Evolutionary conservation across 2,329 filamentous ascomycete species (phyloP).

Genomic region (Xylaria sp.): DNA sequence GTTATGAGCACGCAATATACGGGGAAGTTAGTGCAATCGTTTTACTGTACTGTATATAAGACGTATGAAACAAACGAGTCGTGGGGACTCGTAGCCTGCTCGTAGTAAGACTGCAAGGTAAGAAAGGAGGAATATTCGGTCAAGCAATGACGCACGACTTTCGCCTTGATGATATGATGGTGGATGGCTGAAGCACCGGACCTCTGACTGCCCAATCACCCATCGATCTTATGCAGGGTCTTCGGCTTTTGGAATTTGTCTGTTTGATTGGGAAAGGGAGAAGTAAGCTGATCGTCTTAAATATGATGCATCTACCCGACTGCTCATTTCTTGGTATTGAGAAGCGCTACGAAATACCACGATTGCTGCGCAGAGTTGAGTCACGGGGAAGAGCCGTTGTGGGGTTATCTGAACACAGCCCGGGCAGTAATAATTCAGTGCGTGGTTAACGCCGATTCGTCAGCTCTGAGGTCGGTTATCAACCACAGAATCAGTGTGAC

Average conservation of each 20-base stretch:
- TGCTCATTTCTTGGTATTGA: background rate
- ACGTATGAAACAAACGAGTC: constrained; percentile 6
- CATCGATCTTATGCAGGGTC: constrained; percentile 8
- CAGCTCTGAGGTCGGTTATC: background rate
- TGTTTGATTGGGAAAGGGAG: background rate
- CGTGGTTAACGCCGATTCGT: constrained; percentile 18
- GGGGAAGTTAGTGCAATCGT: constrained; percentile 24
- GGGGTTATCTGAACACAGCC: background rate
- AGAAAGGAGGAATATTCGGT: background rate
- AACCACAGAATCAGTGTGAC: background rate
- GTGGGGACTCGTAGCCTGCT: background rate
- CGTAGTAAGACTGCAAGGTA: background rate
- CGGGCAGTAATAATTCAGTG: background rate
- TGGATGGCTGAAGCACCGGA: background rate
- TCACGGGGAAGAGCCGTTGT: constrained; percentile 12
- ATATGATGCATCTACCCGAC: background rate
- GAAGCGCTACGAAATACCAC: background rate
- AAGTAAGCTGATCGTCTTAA: constrained; percentile 10
- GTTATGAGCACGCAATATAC: constrained; percentile 30
- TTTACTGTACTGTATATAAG: background rate
- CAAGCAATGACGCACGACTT: constrained; percentile 18
- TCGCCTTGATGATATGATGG: background rate
- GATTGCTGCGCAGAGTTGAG: background rate
- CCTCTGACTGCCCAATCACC: constrained; percentile 2
- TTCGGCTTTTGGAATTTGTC: constrained; percentile 8